Conservation (phyloP, 768 basidiomycete species). For the Trametes cubensis region DNA sequence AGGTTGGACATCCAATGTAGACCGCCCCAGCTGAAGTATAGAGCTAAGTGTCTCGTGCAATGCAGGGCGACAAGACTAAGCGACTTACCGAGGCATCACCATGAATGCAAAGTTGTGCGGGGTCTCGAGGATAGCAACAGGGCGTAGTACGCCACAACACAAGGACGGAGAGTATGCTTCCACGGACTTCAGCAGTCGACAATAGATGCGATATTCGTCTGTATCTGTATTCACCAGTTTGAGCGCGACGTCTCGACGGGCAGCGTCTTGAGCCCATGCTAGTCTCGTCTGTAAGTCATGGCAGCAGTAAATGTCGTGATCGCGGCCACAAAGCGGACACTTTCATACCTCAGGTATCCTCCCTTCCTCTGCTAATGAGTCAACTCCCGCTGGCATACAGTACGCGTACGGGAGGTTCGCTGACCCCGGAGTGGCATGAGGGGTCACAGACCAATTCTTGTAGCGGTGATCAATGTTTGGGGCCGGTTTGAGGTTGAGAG, state of each 20-base stretch:
- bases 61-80: no score
- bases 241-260: not conserved
- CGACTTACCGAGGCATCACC: slow-evolving; percentile 4
- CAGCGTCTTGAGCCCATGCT: not conserved
- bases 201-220: slow-evolving; percentile 1
- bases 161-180: not conserved
- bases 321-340: no score
- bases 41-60: not conserved
- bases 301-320: no score
- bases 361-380: no score
- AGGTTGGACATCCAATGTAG: not conserved
- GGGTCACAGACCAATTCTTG: no score
- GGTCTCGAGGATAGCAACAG: not conserved
- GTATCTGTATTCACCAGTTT: slow-evolving; percentile 6
- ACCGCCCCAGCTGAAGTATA: not conserved
- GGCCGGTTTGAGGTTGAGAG: no score
- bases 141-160: not conserved
- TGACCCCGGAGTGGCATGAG: no score
- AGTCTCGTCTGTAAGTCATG: no score
- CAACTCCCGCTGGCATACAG: no score
- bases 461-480: no score
- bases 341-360: no score
- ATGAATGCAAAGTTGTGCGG: slow-evolving; percentile 1
- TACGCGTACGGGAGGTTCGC: no score
- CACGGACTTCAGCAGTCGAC: not conserved